These are phyloP conservation scores for Cyberlindnera maritima DNA, from an alignment of 805 yeast species.

Conservation along the genomic window DNA sequence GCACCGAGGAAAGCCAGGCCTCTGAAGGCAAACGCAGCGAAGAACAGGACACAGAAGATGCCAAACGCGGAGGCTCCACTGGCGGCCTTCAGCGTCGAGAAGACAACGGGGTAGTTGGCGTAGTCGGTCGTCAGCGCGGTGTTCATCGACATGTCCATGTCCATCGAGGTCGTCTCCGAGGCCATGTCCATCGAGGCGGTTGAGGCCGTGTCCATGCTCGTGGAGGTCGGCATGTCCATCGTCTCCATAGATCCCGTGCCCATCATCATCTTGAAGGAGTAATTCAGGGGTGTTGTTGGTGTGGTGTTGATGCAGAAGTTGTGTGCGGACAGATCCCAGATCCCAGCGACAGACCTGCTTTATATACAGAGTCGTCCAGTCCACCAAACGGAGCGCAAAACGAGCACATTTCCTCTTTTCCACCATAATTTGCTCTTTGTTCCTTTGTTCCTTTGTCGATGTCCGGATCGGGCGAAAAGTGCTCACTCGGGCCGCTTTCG, in stretches of 20 bases:
- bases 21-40: constrained; percentile 55
- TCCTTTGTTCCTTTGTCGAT: too few species aligned
- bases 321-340: too few species aligned
- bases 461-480: constrained; percentile 4
- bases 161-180: constrained; percentile 9
- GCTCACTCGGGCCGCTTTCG: constrained; percentile 1
- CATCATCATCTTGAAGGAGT: constrained; percentile 27
- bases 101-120: constrained; percentile 59
- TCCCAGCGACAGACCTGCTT: too few species aligned
- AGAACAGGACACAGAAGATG: constrained; percentile 60
- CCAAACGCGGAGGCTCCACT: constrained; percentile 68
- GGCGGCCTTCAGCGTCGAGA: constrained; percentile 50
- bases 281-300: too few species aligned
- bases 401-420: too few species aligned
- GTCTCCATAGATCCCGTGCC: constrained; percentile 24
- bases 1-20: constrained; percentile 57
- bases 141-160: constrained; percentile 42
- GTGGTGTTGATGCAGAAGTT: too few species aligned
- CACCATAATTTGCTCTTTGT: constrained; percentile 1
- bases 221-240: constrained; percentile 16
- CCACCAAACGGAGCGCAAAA: too few species aligned
- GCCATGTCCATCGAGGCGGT: constrained; percentile 31
- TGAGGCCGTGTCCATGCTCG: constrained; percentile 6
- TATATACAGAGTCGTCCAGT: too few species aligned
- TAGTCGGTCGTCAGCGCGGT: constrained; percentile 52